phyloP scores from a whole-genome alignment of 1,139 yeast genomes.

The Blastobotrys ciferrii region DNA sequence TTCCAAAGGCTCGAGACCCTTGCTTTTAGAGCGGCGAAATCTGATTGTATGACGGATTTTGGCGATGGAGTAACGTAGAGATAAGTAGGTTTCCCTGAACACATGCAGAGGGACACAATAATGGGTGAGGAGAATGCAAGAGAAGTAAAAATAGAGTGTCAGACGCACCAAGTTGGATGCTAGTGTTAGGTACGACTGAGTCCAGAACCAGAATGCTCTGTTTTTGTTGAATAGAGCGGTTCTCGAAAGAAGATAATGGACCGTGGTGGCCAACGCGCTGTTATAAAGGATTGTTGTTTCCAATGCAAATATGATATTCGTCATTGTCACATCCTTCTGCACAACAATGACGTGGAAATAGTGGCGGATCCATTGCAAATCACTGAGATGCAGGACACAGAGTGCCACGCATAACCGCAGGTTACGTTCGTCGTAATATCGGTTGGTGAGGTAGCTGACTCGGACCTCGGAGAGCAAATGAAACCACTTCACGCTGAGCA shows the following conservation, averaged over 20 bases:
- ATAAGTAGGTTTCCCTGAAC: constrained; percentile 30
- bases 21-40: constrained; percentile 1
- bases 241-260: constrained; percentile 18
- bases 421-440: not conserved
- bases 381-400: constrained; percentile 26
- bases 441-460: constrained; percentile 20
- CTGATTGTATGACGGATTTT: constrained; percentile 30
- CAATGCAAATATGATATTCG: constrained; percentile 25
- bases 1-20: constrained; percentile 35
- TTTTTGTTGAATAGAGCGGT: constrained; percentile 16
- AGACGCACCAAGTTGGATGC: constrained; percentile 24
- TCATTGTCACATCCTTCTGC: constrained; percentile 17
- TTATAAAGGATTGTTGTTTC: constrained; percentile 26
- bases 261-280: constrained; percentile 22
- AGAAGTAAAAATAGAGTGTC: constrained; percentile 26
- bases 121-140: constrained; percentile 28
- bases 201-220: constrained; percentile 14
- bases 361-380: constrained; percentile 25
- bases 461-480: constrained; percentile 46
- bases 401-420: constrained; percentile 15
- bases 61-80: constrained; percentile 29
- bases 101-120: constrained; percentile 32
- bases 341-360: constrained; percentile 19
- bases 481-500: constrained; percentile 46
- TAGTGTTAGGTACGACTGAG: constrained; percentile 14